Conservation (phyloP, 2,329 filamentous ascomycete genomes). For the Neofusicoccum sp. region DNA sequence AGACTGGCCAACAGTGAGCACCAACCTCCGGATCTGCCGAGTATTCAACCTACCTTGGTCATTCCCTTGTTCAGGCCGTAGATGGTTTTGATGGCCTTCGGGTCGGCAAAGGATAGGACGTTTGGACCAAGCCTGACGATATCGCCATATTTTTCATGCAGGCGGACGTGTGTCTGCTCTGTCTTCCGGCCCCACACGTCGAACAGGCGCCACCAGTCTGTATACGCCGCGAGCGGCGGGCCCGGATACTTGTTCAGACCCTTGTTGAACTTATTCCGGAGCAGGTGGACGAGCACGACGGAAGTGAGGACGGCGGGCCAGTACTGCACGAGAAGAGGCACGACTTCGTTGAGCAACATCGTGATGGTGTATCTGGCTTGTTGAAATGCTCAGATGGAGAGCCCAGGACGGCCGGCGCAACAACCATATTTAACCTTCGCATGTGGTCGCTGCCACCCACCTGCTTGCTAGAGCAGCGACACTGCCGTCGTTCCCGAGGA, state of each 20-base stretch:
- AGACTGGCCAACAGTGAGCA: conserved; percentile 50
- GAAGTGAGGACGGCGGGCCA: conserved; percentile 42
- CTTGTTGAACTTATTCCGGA: conserved; percentile 49
- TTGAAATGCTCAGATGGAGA: conserved; percentile 11
- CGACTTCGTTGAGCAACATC: conserved; percentile 38
- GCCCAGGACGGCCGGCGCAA: neutral
- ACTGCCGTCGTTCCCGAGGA: conserved; percentile 3
- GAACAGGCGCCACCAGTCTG: conserved; percentile 72
- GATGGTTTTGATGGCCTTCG: conserved; percentile 69
- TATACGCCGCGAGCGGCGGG: conserved; percentile 64
- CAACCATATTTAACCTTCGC: neutral
- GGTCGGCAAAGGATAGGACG: conserved; percentile 69
- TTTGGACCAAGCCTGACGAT: conserved; percentile 76
- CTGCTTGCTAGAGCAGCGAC: neutral
- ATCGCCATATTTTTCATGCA: conserved; percentile 71
- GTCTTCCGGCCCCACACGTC: conserved; percentile 65
- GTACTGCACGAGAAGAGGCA: conserved; percentile 36
- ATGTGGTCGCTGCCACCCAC: neutral
- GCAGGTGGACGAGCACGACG: conserved; percentile 32
- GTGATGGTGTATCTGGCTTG: conserved; percentile 13
- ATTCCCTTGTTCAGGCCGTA: conserved; percentile 83
- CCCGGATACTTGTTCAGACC: conserved; percentile 72
- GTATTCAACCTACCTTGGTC: conserved; percentile 58
- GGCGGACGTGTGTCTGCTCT: conserved; percentile 64
- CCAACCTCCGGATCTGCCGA: neutral